phyloP scores from a whole-genome alignment of 2,329 filamentous ascomycete species.

The Sporothrix humicola region DNA sequence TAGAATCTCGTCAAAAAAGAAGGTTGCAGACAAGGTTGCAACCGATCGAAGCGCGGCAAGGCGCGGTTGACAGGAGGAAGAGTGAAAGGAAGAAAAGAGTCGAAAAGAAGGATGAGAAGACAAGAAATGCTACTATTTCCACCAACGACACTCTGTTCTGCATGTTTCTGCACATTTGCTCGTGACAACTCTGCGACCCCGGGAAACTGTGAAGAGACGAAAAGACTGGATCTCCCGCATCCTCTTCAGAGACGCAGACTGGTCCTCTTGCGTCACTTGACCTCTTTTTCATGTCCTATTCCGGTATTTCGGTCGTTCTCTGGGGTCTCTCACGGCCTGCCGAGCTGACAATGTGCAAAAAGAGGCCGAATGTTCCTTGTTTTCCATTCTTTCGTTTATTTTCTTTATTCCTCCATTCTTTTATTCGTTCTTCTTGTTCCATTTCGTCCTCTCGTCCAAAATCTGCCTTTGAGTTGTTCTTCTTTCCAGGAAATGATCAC shows the following conservation, averaged over 20 bases:
- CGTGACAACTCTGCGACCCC: neutral
- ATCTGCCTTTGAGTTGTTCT: slow-evolving; percentile 16
- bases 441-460: neutral
- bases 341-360: slow-evolving; percentile 18
- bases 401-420: neutral
- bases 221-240: neutral
- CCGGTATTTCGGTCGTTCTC: neutral
- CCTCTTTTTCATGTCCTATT: slow-evolving; percentile 3
- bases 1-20: neutral
- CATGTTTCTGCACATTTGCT: neutral
- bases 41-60: neutral
- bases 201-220: neutral
- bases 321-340: neutral
- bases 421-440: neutral
- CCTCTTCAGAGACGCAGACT: neutral
- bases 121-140: neutral
- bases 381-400: neutral
- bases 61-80: neutral
- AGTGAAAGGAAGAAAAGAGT: neutral
- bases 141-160: neutral
- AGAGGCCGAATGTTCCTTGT: neutral
- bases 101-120: neutral
- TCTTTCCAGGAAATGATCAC: neutral
- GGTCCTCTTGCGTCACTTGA: slow-evolving; percentile 13
- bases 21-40: neutral